A percentile compares a stretch with the other conserved stretches of the same genome.
phyloP scores from a whole-genome alignment of 345 rosid genomes.

The Excoecaria cochinchinensis region DNA sequence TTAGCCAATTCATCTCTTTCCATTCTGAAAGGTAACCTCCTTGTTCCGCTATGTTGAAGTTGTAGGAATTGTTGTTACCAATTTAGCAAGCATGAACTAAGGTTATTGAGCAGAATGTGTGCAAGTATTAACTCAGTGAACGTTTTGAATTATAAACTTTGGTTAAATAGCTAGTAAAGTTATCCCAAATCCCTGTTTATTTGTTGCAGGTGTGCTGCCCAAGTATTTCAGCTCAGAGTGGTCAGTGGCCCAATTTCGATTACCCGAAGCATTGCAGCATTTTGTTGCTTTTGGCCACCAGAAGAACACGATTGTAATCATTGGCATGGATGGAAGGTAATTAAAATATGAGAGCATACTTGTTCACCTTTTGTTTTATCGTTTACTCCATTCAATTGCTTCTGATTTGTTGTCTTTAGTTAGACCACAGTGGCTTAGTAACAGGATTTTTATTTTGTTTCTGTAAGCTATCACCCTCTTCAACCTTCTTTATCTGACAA shows the following conservation, averaged over 20 bases:
- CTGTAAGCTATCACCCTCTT: background rate
- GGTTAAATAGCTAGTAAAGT: too few species aligned
- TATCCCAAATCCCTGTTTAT: too few species aligned
- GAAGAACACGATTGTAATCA: constrained; percentile 75
- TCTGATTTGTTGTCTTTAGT: background rate
- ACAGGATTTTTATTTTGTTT: background rate
- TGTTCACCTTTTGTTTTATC: background rate
- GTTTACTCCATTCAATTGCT: background rate
- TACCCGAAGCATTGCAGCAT: constrained; percentile 69
- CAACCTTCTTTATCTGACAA: background rate
- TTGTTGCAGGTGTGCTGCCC: constrained; percentile 70
- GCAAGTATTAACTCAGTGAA: too few species aligned
- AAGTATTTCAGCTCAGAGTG: constrained; percentile 96
- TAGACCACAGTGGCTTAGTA: background rate
- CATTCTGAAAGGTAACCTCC: constrained; percentile 62
- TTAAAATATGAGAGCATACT: background rate
- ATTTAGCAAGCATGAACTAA: background rate
- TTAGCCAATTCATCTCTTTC: constrained; percentile 57
- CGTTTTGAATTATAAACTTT: too few species aligned
- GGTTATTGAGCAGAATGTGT: background rate
- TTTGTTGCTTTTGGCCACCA: constrained; percentile 82
- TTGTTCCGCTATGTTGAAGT: background rate
- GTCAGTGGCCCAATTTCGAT: constrained; percentile 90
- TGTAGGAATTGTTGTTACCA: background rate
- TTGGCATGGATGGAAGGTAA: constrained; percentile 97